Base-by-base conservation (phyloP, 371 early-diverging fungal species). In the Chytridium lagenaria region DNA sequence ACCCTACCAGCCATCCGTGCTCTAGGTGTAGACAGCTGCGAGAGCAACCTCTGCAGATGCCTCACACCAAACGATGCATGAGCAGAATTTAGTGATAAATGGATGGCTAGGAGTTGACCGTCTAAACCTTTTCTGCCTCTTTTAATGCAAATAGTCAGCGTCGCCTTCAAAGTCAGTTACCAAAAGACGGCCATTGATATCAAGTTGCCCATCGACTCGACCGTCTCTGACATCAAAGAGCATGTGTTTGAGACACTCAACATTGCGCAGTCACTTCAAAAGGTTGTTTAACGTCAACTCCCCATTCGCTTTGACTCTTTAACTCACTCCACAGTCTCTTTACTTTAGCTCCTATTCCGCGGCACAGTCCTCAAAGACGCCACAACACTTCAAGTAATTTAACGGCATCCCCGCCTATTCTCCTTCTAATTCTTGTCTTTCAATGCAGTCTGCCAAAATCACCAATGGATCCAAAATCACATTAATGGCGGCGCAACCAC, bases 401-500 rank as follows among this genome's bases (percentile, higher is more conserved):
- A 33, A 36, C 2, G 16, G 19, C 7, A 10, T n/a, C n/a, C n/a
- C n/a, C n/a, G n/a, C n/a, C n/a, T n/a, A 26, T 61, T 2, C 61
- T 61, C 5, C 34, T 10, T 61, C 23, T 28, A 34, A 34, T 28
- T 28, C 7, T 61, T 5, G 23, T 10, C 16, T 34, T 33, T 33
- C 37, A 3, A 3, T 31, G 36, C 34, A 33, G 61, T 28, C 16
- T 10, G 7, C 61, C 30, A 61, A 61, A 61, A 37, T 61, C 7
- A 37, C 37, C 7, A 37, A 7, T 36, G 61, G 61, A 5, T 61
- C 61, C 30, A 61, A 61, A 36, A 34, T 61, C 12, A 61, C 36
- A 7, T 34, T 61, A 3, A 61, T 61, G 15, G 61, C 61, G 3
- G 34, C 61, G 19, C 61, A 61, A 37, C 61, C 61, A 31, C 3